Percentiles rank a stretch among this genome's conserved stretches.
Conservation (phyloP, 768 basidiomycete species). For the Hemileccinum impolitum region DNA sequence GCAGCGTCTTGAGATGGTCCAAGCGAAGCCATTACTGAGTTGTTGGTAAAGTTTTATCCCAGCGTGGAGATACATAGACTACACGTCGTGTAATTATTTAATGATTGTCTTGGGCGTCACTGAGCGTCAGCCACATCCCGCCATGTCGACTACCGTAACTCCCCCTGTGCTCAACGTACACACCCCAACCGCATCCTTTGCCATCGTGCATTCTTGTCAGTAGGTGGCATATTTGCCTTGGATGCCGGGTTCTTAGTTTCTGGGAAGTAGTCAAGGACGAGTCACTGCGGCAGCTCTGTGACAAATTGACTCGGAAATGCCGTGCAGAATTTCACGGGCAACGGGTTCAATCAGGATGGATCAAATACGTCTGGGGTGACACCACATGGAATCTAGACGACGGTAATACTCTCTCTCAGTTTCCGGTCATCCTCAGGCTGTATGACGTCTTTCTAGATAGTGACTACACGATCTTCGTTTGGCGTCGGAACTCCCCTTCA, state of each 20-base stretch:
- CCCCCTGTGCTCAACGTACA: slow-evolving; percentile 67
- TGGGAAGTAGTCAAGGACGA: slow-evolving; percentile 60
- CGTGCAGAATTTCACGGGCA: slow-evolving; percentile 55
- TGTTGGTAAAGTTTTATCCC: slow-evolving; percentile 51
- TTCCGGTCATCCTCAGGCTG: background rate
- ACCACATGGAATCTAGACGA: slow-evolving; percentile 87
- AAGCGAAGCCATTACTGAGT: slow-evolving; percentile 64
- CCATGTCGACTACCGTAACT: slow-evolving; percentile 27
- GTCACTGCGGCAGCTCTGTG: slow-evolving; percentile 56
- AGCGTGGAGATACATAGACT: slow-evolving; percentile 5
- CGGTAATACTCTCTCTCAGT: slow-evolving; percentile 43
- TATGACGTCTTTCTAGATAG: slow-evolving; percentile 47
- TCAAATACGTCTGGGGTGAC: slow-evolving; percentile 83
- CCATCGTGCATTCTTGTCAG: slow-evolving; percentile 73
- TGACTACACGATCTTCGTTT: slow-evolving; percentile 84
- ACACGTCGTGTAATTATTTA: background rate
- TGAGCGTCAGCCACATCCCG: background rate
- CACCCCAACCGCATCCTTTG: slow-evolving; percentile 71
- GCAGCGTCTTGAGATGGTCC: slow-evolving; percentile 72
- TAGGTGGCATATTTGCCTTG: slow-evolving; percentile 9
- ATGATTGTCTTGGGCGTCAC: too few relatives aligned
- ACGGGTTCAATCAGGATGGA: slow-evolving; percentile 71
- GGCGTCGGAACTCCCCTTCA: slow-evolving; percentile 54
- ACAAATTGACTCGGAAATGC: slow-evolving; percentile 68
- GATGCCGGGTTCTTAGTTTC: slow-evolving; percentile 7